A percentile compares a stretch with the other conserved stretches of the same genome.
Evolutionary conservation across 768 basidiomycete genomes (phyloP).

Genomic region (Amanita molliuscula): DNA sequence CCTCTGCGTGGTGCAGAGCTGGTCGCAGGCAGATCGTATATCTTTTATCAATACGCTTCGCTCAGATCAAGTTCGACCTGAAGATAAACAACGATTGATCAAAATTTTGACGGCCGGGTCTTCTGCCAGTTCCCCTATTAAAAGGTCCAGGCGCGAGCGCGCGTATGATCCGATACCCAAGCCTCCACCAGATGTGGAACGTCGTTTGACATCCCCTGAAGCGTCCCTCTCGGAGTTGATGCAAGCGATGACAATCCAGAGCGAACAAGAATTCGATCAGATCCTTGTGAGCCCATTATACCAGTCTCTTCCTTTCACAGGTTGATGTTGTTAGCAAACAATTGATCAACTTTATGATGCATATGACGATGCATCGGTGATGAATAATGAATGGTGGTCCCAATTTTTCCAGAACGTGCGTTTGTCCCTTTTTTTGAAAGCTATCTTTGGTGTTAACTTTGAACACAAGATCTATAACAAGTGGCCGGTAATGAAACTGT

Average conservation of each 20-base stretch:
- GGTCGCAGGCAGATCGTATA: not conserved
- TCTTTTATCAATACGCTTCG: not conserved
- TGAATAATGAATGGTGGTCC: not conserved
- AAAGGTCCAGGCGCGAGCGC: not conserved
- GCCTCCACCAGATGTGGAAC: not conserved
- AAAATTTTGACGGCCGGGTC: not conserved
- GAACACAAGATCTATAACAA: not conserved
- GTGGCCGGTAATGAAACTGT: conserved; percentile 1
- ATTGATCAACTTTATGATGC: conserved; percentile 4
- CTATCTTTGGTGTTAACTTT: not conserved
- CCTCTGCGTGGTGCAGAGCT: conserved; percentile 6
- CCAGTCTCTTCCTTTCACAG: not conserved
- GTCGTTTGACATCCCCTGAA: not conserved
- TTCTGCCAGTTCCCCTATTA: not conserved
- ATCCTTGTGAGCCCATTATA: not conserved
- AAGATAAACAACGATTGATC: not conserved
- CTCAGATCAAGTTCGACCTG: not conserved
- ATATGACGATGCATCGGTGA: not conserved
- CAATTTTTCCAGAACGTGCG: not conserved
- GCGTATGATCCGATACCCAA: conserved; percentile 5
- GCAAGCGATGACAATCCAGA: not conserved
- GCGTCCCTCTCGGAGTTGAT: conserved; percentile 1
- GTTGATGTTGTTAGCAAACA: not conserved
- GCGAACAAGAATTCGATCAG: not conserved
- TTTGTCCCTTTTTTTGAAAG: no score